A percentile compares a stretch with the other conserved stretches of the same genome.
These are phyloP conservation scores for Lasiodiplodia sp. DNA, from an alignment of 2,329 filamentous ascomycete species.

Conservation along the genomic window DNA sequence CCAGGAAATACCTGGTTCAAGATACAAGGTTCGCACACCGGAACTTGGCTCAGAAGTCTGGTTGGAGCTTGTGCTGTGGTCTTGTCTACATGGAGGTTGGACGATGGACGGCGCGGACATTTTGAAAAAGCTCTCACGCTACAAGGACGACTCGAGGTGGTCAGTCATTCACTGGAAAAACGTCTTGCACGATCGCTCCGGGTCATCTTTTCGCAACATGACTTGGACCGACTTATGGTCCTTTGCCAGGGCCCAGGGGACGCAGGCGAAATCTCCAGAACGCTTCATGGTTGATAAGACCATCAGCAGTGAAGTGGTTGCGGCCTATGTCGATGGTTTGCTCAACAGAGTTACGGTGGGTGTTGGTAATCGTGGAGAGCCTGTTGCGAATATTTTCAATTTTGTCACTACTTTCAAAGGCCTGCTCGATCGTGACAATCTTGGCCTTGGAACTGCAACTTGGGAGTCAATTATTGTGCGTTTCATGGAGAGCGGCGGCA, in stretches of 20 bases:
- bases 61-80: constrained; percentile 61
- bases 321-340: constrained; percentile 62
- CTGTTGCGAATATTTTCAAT: neutral
- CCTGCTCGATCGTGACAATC: constrained; percentile 46
- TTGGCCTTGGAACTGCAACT: constrained; percentile 50
- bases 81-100: constrained; percentile 58
- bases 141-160: constrained; percentile 38
- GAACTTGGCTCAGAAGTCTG: constrained; percentile 56
- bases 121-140: constrained; percentile 40
- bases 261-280: constrained; percentile 17
- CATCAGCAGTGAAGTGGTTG: constrained; percentile 65
- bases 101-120: constrained; percentile 51
- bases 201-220: constrained; percentile 11
- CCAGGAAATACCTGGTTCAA: constrained; percentile 53
- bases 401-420: constrained; percentile 44
- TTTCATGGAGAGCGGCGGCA: constrained; percentile 56
- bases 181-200: constrained; percentile 7
- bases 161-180: constrained; percentile 52
- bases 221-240: constrained; percentile 23
- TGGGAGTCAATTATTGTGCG: constrained; percentile 59
- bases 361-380: constrained; percentile 48
- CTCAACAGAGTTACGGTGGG: constrained; percentile 53
- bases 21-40: constrained; percentile 50
- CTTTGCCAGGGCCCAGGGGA: constrained; percentile 11
- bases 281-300: constrained; percentile 49